phyloP scores from a whole-genome alignment of 129 eudicot genomes.

The Pseudognaphalium luteoalbum region DNA sequence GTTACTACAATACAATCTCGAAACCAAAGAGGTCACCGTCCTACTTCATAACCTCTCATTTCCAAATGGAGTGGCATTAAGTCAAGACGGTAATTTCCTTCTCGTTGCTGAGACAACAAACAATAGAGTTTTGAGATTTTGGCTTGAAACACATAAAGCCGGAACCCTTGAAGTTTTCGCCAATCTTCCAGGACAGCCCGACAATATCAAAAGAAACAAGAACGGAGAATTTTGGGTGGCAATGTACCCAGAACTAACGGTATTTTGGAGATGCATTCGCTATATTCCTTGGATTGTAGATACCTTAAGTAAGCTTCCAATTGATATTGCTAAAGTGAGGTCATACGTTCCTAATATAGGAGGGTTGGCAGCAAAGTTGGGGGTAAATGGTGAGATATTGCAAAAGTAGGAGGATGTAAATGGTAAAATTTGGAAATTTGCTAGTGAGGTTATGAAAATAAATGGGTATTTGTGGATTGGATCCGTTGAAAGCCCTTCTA shows the following conservation, averaged over 20 bases:
- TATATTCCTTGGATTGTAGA: conserved; percentile 40
- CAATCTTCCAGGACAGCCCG: conserved; percentile 66
- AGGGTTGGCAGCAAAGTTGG: conserved; percentile 59
- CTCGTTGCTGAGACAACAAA: conserved; percentile 63
- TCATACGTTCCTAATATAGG: conserved; percentile 29
- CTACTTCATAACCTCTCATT: conserved; percentile 56
- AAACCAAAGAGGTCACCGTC: conserved; percentile 51
- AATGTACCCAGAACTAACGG: conserved; percentile 46
- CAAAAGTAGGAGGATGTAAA: conserved; percentile 49
- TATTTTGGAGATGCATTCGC: conserved; percentile 36
- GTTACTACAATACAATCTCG: conserved; percentile 54
- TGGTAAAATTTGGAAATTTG: conserved; percentile 57
- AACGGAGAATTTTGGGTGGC: conserved; percentile 75
- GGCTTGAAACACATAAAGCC: conserved; percentile 63
- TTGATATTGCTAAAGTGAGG: conserved; percentile 34
- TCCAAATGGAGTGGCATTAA: conserved; percentile 82
- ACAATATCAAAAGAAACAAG: conserved; percentile 58
- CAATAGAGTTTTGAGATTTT: conserved; percentile 52
- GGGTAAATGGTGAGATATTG: conserved; percentile 55
- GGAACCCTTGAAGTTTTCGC: conserved; percentile 51
- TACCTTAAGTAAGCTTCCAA: conserved; percentile 30
- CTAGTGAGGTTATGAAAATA: conserved; percentile 61
- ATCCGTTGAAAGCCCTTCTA: conserved; percentile 48
- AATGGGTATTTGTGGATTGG: conserved; percentile 76
- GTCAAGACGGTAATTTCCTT: conserved; percentile 63